Percentiles rank a stretch among this genome's conserved stretches.
Evolutionary conservation across 768 basidiomycete genomes (phyloP).

Genomic region (Hemileccinum rubropunctum): DNA sequence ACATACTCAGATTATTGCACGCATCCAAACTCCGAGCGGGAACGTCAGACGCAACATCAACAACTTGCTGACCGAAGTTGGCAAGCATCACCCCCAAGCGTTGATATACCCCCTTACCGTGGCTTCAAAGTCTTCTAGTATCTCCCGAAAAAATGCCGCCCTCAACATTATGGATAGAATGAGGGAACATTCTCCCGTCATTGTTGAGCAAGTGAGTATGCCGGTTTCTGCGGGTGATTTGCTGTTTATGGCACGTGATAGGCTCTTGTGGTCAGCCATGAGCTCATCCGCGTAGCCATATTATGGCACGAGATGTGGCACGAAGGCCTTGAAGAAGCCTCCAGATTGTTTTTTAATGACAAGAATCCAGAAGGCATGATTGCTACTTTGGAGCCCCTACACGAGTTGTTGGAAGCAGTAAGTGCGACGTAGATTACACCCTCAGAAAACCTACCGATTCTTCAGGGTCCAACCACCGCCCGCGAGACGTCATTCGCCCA

Average conservation of each 20-base stretch:
- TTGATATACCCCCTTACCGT: constrained; percentile 95
- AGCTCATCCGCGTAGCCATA: constrained; percentile 95
- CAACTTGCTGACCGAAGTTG: constrained; percentile 84
- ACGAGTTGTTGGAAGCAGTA: constrained; percentile 87
- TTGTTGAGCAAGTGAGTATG: constrained; percentile 78
- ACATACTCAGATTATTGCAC: constrained; percentile 81
- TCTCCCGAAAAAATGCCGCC: constrained; percentile 78
- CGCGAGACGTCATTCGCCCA: constrained; percentile 95
- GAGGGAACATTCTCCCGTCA: constrained; percentile 82
- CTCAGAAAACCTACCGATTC: constrained; percentile 1
- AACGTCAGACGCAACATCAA: constrained; percentile 90
- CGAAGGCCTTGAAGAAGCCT: constrained; percentile 97
- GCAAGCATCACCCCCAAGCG: constrained; percentile 96
- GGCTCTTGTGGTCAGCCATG: constrained; percentile 87
- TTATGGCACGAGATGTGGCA: constrained; percentile 99
- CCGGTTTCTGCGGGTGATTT: background rate
- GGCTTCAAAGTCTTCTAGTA: constrained; percentile 92
- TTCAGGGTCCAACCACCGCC: constrained; percentile 87
- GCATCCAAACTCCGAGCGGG: constrained; percentile 90
- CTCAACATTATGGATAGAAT: constrained; percentile 86
- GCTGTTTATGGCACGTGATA: constrained; percentile 27
- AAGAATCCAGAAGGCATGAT: constrained; percentile 98
- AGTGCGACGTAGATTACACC: constrained; percentile 20
- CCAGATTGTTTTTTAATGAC: constrained; percentile 93
- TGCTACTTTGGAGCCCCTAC: constrained; percentile 84